These are phyloP conservation scores for Colletotrichum limetticola DNA, from an alignment of 2,329 filamentous ascomycete genomes.

Conservation along the genomic window DNA sequence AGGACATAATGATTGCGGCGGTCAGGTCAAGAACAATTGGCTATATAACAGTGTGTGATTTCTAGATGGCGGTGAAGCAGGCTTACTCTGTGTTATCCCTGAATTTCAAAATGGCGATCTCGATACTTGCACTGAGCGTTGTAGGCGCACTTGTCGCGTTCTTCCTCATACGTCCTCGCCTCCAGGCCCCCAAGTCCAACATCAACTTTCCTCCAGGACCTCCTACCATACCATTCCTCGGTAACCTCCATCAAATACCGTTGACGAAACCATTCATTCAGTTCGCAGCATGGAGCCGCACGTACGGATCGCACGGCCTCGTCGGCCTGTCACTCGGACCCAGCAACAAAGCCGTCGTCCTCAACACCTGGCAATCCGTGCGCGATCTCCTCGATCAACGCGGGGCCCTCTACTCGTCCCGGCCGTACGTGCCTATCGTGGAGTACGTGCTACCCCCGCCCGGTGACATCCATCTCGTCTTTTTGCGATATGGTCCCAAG, in stretches of 20 bases:
- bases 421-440: conserved; percentile 43
- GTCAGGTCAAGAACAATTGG: neutral
- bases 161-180: neutral
- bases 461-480: conserved; percentile 17
- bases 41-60: neutral
- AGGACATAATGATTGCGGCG: neutral
- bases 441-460: conserved; percentile 8
- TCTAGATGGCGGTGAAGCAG: neutral
- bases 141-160: neutral
- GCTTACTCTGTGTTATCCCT: neutral
- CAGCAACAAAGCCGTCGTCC: conserved; percentile 43
- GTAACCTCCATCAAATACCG: conserved; percentile 42
- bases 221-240: conserved; percentile 37
- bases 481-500: conserved; percentile 12
- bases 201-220: conserved; percentile 38
- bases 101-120: neutral
- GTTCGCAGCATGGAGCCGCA: conserved; percentile 45
- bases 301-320: conserved; percentile 45
- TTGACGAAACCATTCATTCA: conserved; percentile 38
- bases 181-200: neutral
- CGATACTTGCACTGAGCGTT: neutral
- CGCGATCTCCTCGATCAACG: conserved; percentile 51
- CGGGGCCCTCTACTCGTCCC: conserved; percentile 48
- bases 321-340: conserved; percentile 44
- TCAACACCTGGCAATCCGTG: conserved; percentile 44